Evolutionary conservation across 2,329 filamentous ascomycete genomes (phyloP).

Genomic region (Calonectria montana): DNA sequence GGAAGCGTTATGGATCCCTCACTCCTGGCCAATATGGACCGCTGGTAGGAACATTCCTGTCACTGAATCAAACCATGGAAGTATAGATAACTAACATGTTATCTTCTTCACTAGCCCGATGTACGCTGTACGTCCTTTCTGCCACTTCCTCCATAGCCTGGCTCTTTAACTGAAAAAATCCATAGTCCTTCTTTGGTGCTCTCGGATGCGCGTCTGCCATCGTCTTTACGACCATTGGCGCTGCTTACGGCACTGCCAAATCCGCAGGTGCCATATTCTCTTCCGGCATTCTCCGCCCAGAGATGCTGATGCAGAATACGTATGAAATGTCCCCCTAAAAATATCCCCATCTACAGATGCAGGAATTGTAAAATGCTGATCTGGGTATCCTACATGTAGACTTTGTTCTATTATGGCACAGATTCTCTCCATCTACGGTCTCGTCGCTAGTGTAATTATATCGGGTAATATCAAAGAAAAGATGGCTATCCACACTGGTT

Average conservation of each 20-base stretch:
- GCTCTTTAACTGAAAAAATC: background rate
- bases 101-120: constrained; percentile 48
- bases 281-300: constrained; percentile 56
- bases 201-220: constrained; percentile 58
- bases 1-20: constrained; percentile 44
- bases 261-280: constrained; percentile 57
- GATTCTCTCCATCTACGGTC: constrained; percentile 60
- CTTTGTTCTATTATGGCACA: constrained; percentile 60
- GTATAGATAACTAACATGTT: constrained; percentile 5
- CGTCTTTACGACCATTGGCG: constrained; percentile 63
- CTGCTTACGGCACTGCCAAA: constrained; percentile 58
- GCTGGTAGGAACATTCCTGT: constrained; percentile 45
- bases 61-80: background rate
- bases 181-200: constrained; percentile 55
- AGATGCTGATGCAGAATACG: constrained; percentile 58
- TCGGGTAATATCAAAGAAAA: constrained; percentile 53
- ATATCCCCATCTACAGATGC: background rate
- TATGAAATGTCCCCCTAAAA: constrained; percentile 26
- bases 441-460: constrained; percentile 59
- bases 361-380: constrained; percentile 19
- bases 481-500: constrained; percentile 56
- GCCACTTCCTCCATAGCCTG: background rate
- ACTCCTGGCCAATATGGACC: constrained; percentile 48
- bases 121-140: constrained; percentile 54
- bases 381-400: constrained; percentile 20